Base-by-base conservation (phyloP, 2,329 filamentous ascomycete species). In the Metarhizium sp. region DNA sequence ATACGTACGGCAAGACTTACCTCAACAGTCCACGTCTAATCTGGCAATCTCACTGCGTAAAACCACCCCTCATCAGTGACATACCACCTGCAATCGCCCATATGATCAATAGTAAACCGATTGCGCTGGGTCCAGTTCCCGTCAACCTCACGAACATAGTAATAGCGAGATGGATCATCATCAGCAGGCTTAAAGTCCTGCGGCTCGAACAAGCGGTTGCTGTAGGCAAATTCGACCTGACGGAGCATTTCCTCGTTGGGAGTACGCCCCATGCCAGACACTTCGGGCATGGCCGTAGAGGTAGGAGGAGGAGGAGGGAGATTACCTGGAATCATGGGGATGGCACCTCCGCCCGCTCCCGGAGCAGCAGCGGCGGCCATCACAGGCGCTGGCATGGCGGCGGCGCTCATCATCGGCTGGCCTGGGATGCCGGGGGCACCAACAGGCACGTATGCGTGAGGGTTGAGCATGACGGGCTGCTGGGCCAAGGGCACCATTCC, bases 131-230 rank as follows among this genome's bases (percentile, higher is more conserved):
- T 78, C 78, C 78, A 85, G 57, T 78, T 75, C 51, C 79, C 78
- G 67, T 86, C 81, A 60, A 79, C 69, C 69, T 86, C 81, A 56
- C 80, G 78, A 62, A 79, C 75, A 71, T 77, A 81, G 70, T 85
- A 86, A 71, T 81, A 78, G 59, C 81, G 80, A 48, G 74, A 75
- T 43, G 78, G 77, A 67, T 84, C 78, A 59, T 82, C 77, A 63
- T 85, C 82, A 20, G 76, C 74, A 2, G 83, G 83, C 68, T 83
- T 81, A 65, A 85, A 82, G 61, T 84, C 81, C 72, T 85, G 81
- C 16, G 79, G 76, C 66, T 81, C 76, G 60, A 78, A 75, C 60
- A 78, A 70, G 60, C 73, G 72, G 66, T 78, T 78, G 59, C 71
- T 66, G 57, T 75, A 64, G n/a, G 78, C 76, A 59, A 78, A 74